These are phyloP conservation scores for Lepidium didymum DNA, from an alignment of 345 rosid genomes.

Conservation along the genomic window DNA sequence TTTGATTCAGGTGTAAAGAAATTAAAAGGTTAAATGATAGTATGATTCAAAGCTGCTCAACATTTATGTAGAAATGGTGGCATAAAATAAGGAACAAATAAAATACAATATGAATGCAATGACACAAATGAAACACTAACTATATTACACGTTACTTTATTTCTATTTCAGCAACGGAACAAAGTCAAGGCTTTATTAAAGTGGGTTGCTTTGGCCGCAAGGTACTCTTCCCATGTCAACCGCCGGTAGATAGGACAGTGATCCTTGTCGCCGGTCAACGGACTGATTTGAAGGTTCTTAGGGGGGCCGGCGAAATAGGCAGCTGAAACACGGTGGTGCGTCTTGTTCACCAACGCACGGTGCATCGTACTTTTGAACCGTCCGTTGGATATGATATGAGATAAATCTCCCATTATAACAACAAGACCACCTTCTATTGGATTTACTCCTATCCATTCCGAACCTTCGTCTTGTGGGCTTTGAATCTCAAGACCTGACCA, in stretches of 20 bases:
- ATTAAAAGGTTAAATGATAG: no score
- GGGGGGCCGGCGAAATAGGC: slow-evolving; percentile 44
- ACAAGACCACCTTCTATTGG: slow-evolving; percentile 32
- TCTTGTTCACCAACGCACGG: slow-evolving; percentile 39
- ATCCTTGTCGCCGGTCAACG: slow-evolving; percentile 24
- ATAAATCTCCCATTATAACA: slow-evolving; percentile 39
- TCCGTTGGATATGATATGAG: slow-evolving; percentile 42
- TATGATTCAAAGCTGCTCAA: not conserved
- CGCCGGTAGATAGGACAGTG: slow-evolving; percentile 33
- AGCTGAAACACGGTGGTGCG: slow-evolving; percentile 37
- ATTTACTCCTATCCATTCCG: slow-evolving; percentile 36
- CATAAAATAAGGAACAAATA: not conserved
- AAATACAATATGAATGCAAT: not conserved
- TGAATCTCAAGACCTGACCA: slow-evolving; percentile 33
- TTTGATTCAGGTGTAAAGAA: no score
- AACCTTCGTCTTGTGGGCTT: slow-evolving; percentile 13
- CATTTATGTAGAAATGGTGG: not conserved
- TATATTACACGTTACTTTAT: not conserved
- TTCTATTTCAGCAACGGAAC: slow-evolving; percentile 20
- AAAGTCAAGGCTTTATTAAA: slow-evolving; percentile 35
- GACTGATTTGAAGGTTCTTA: slow-evolving; percentile 25
- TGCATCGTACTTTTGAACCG: slow-evolving; percentile 37
- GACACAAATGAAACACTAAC: not conserved
- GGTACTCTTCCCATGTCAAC: slow-evolving; percentile 43
- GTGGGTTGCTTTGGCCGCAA: slow-evolving; percentile 38